phyloP scores from a whole-genome alignment of 2,329 filamentous ascomycete species.

The Verticillium klebahnii region DNA sequence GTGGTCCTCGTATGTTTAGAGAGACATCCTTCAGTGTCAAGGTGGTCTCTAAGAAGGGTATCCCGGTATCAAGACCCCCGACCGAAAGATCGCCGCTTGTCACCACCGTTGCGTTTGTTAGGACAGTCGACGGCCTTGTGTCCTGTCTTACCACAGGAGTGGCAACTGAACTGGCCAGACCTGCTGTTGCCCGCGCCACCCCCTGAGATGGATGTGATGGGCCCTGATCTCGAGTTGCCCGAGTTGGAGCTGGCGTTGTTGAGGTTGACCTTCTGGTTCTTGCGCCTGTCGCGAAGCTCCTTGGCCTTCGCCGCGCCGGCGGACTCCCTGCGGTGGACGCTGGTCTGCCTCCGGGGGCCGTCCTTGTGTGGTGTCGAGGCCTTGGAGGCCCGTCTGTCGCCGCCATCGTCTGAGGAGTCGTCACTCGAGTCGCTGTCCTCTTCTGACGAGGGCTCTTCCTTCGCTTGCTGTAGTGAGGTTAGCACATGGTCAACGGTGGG shows the following conservation, averaged over 20 bases:
- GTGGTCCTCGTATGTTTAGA: neutral
- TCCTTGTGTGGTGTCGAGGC: conserved; percentile 7
- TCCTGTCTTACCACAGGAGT: conserved; percentile 56
- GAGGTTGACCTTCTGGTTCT: conserved; percentile 63
- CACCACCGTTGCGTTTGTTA: conserved; percentile 13
- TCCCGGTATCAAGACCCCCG: neutral
- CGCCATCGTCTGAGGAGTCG: conserved; percentile 16
- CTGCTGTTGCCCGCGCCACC: neutral
- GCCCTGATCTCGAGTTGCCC: conserved; percentile 8
- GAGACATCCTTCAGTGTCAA: neutral
- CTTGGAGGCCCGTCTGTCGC: conserved; percentile 5
- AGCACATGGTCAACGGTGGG: neutral
- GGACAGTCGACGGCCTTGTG: conserved; percentile 57
- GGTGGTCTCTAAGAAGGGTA: neutral
- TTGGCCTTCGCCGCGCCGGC: conserved; percentile 41
- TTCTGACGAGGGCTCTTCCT: conserved; percentile 9
- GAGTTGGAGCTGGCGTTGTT: conserved; percentile 61
- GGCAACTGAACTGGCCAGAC: conserved; percentile 41
- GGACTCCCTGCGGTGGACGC: conserved; percentile 20
- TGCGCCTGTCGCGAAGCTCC: conserved; percentile 53
- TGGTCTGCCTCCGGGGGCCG: conserved; percentile 20
- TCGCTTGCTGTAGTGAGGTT: neutral
- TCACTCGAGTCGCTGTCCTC: conserved; percentile 21
- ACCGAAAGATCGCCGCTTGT: neutral
- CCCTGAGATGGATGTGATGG: neutral